Conservation (phyloP, 768 basidiomycete genomes). For the Ramaria sp. region DNA sequence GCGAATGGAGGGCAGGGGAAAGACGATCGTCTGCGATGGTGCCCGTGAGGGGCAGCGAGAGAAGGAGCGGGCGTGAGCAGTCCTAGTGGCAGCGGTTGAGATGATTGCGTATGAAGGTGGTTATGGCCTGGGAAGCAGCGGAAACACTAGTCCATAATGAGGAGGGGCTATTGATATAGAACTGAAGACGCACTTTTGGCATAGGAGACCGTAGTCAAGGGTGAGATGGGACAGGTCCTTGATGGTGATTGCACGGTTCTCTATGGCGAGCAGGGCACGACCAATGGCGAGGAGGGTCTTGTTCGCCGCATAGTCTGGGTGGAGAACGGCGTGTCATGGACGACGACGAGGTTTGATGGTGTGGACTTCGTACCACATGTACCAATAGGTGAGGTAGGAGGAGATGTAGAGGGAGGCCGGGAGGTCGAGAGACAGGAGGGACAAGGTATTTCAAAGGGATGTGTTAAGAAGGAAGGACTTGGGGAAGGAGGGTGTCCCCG, state of each 20-base stretch:
- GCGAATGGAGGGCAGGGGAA: slow-evolving; percentile 57
- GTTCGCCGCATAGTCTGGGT: slow-evolving; percentile 60
- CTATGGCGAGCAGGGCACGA: slow-evolving; percentile 61
- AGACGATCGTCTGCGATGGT: slow-evolving; percentile 65
- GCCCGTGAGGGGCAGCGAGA: slow-evolving; percentile 63
- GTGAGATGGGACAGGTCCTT: slow-evolving; percentile 74
- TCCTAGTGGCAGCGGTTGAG: slow-evolving; percentile 65
- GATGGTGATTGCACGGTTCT: slow-evolving; percentile 78
- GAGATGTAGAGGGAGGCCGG: too few relatives aligned
- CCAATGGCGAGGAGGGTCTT: slow-evolving; percentile 68
- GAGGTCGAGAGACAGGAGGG: too few relatives aligned
- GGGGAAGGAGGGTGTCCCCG: too few relatives aligned
- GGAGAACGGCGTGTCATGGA: slow-evolving; percentile 57
- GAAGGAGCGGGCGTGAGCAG: slow-evolving; percentile 46
- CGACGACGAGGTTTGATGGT: too few relatives aligned
- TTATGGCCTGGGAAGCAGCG: slow-evolving; percentile 73
- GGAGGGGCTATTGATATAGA: slow-evolving; percentile 9
- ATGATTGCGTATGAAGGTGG: slow-evolving; percentile 71
- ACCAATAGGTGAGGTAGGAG: too few relatives aligned
- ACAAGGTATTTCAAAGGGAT: too few relatives aligned
- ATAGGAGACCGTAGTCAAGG: slow-evolving; percentile 50
- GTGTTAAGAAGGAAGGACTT: too few relatives aligned
- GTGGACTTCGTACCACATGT: too few relatives aligned
- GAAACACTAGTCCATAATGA: slow-evolving; percentile 39
- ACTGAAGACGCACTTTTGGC: slow-evolving; percentile 57